phyloP scores from a whole-genome alignment of 306 rosid species.

The Herpetospermum pedunculosum region DNA sequence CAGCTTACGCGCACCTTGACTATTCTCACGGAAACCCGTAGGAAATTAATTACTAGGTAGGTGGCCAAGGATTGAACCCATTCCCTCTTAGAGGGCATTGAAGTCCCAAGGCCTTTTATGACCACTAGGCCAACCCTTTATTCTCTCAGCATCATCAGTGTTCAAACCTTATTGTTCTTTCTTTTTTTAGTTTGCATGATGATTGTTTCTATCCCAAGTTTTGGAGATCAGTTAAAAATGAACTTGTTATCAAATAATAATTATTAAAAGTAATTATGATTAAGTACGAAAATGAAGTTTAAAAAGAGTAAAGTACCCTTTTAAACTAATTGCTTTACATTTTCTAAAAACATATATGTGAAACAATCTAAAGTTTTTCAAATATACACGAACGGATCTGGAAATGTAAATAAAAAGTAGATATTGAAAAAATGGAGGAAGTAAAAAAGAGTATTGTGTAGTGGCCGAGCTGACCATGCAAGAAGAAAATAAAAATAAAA shows the following conservation, averaged over 20 bases:
- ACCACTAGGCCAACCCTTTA: too few relatives aligned
- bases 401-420: background rate
- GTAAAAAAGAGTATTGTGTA: background rate
- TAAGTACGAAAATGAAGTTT: too few relatives aligned
- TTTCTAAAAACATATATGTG: background rate
- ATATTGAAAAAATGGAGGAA: background rate
- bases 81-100: too few relatives aligned
- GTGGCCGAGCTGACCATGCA: background rate
- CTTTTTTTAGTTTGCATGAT: background rate
- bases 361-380: background rate
- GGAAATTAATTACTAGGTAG: too few relatives aligned
- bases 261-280: background rate
- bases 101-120: too few relatives aligned
- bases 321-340: background rate
- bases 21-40: too few relatives aligned
- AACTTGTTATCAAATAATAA: background rate
- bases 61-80: too few relatives aligned
- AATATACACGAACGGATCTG: background rate
- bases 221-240: background rate
- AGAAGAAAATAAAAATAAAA: background rate
- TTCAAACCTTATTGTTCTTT: background rate
- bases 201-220: background rate
- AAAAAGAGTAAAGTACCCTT: too few relatives aligned
- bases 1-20: too few relatives aligned
- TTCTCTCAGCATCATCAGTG: background rate